Percentiles rank a stretch among this genome's conserved stretches.
Conservation (phyloP, 2,329 filamentous ascomycete genomes). For the Trichoderma brevicompactum region DNA sequence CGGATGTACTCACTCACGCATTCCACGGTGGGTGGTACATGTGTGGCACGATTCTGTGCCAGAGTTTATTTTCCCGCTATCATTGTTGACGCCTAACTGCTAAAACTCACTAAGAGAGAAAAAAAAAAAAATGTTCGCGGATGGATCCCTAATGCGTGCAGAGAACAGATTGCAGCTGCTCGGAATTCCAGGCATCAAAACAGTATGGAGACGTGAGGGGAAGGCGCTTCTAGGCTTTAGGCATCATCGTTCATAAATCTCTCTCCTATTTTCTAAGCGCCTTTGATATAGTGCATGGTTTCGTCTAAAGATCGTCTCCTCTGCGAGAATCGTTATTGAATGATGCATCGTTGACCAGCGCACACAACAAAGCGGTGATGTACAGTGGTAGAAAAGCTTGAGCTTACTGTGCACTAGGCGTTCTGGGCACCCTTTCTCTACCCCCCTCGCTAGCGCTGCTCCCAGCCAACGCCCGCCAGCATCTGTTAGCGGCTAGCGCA, state of each 20-base stretch:
- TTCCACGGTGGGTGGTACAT: not conserved
- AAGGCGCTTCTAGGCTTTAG: not conserved
- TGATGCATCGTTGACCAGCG: constrained; percentile 17
- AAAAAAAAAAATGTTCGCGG: constrained; percentile 5
- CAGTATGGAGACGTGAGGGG: not conserved
- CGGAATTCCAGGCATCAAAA: constrained; percentile 7
- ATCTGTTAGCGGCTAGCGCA: constrained; percentile 28
- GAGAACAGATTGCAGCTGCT: constrained; percentile 10
- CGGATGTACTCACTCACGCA: not conserved
- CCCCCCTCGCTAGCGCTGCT: constrained; percentile 17
- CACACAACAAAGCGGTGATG: constrained; percentile 17
- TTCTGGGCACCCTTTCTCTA: not conserved
- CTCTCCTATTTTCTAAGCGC: not conserved
- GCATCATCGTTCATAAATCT: not conserved
- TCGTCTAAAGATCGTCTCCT: not conserved
- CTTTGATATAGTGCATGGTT: not conserved
- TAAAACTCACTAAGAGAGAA: not conserved
- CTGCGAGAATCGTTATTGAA: not conserved
- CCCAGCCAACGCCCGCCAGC: constrained; percentile 8
- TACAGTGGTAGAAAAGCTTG: constrained; percentile 1
- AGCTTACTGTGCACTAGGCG: constrained; percentile 8
- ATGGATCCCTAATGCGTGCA: constrained; percentile 18
- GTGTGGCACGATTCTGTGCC: not conserved
- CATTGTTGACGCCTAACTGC: constrained; percentile 13
- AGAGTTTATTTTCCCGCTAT: not conserved